phyloP scores from a whole-genome alignment of 2,329 filamentous ascomycete genomes.

The Hypocreales sp. region DNA sequence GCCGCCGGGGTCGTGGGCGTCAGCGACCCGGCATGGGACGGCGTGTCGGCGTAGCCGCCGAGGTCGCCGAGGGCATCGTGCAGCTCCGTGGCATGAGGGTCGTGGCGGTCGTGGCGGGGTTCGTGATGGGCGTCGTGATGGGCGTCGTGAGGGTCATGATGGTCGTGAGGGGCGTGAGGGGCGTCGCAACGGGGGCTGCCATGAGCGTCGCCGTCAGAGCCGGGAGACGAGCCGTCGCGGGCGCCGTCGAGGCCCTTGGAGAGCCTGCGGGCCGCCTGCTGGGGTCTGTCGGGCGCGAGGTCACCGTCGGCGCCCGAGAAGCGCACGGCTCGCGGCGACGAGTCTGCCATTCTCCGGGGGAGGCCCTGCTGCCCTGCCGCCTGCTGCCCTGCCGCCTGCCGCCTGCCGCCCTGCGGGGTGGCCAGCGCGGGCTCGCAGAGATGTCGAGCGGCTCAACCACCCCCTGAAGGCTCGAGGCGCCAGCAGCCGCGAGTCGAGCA shows the following conservation, averaged over 20 bases:
- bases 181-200: too few relatives aligned
- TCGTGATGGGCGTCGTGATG: too few relatives aligned
- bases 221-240: constrained; percentile 10
- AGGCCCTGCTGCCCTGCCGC: too few relatives aligned
- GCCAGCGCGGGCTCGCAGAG: too few relatives aligned
- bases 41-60: constrained; percentile 24
- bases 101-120: too few relatives aligned
- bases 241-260: constrained; percentile 11
- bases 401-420: too few relatives aligned
- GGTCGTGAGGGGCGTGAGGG: too few relatives aligned
- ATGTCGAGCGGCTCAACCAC: too few relatives aligned
- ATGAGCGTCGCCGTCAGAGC: constrained; percentile 23
- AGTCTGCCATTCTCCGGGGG: constrained; percentile 23
- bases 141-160: too few relatives aligned
- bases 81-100: constrained; percentile 28
- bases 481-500: too few relatives aligned
- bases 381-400: too few relatives aligned
- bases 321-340: constrained; percentile 39
- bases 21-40: constrained; percentile 15
- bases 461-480: too few relatives aligned
- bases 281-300: constrained; percentile 24
- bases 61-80: constrained; percentile 32
- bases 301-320: constrained; percentile 36
- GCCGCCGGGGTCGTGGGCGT: constrained; percentile 24
- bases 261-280: constrained; percentile 20